Evolutionary conservation across 164 flowering plant genomes (phyloP), one percentile per base, ranked within the genome.

Genomic region (Echeveria elegans): DNA sequence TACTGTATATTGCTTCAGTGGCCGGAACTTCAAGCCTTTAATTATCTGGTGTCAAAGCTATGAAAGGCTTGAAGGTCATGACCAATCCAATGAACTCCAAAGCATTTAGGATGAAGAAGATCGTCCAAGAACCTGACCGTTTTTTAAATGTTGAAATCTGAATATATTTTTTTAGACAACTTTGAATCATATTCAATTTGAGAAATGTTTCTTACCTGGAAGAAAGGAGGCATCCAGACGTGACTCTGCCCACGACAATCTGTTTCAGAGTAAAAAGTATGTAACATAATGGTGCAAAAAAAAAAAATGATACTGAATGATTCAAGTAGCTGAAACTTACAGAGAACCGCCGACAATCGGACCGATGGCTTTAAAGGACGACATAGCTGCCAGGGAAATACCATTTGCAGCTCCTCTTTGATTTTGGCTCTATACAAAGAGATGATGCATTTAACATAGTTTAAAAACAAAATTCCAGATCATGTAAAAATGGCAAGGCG

Each of bases 381-480:
- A 85, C 83, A 79, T 78, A 6, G 77, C 82, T 66, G 86, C 58
- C 78, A 83, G 73, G 8, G 90, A 75, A 62, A 83, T 75, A 50
- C 85, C 85, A 71, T 82, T 82, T 34, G 85, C 83, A 52, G 80
- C 79, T 66, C 82, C 85, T 76, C 85, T 74, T 71, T 76, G 83
- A 12, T 72, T 47, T 62, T 80, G 81, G 34, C 41, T 15, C 84
- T 81, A 28, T 19, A 26, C 60, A 26, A 53, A 24, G 12, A 53
- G 31, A 10, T 26, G n/a, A 56, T 11, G 47, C 11, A 43, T n/a
- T n/a, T n/a, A n/a, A n/a, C n/a, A n/a, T n/a, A n/a, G n/a, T n/a
- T n/a, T n/a, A n/a, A n/a, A n/a, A n/a, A n/a, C n/a, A n/a, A n/a
- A 56, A 28, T 26, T 28, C 30, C 8, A 23, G 9, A n/a, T n/a